Percentiles rank a stretch among this genome's conserved stretches.
phyloP scores from a whole-genome alignment of 768 basidiomycete species.

The Boletus subparvulus region DNA sequence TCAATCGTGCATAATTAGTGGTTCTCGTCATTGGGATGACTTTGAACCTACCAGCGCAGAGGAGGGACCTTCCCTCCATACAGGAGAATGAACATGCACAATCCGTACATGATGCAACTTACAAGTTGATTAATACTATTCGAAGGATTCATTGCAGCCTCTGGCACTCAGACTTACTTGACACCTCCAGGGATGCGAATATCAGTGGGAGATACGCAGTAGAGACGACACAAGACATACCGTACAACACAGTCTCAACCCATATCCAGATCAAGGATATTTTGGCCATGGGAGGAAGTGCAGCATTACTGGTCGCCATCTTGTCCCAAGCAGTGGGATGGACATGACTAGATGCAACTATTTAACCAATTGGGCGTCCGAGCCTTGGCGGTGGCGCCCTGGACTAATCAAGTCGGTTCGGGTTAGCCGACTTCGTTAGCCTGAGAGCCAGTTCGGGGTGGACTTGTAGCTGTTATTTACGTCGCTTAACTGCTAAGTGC shows the following conservation, averaged over 20 bases:
- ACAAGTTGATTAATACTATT: not conserved
- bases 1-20: not conserved
- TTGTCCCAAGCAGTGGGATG: too few species aligned
- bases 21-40: too few species aligned
- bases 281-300: not conserved
- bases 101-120: not conserved
- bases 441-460: too few species aligned
- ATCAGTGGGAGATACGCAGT: not conserved
- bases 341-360: not conserved
- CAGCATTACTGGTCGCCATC: not conserved
- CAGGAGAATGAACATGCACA: not conserved
- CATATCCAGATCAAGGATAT: not conserved
- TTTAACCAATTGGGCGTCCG: not conserved
- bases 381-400: too few species aligned
- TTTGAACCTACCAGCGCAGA: not conserved
- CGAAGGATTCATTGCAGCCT: not conserved
- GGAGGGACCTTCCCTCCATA: not conserved
- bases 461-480: too few species aligned
- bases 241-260: too few species aligned
- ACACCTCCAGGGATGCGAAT: not conserved
- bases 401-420: too few species aligned
- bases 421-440: too few species aligned
- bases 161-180: not conserved
- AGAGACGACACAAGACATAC: not conserved
- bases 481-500: too few species aligned